phyloP scores from a whole-genome alignment of 345 rosid genomes.

The Zanthoxylum bungeanum region DNA sequence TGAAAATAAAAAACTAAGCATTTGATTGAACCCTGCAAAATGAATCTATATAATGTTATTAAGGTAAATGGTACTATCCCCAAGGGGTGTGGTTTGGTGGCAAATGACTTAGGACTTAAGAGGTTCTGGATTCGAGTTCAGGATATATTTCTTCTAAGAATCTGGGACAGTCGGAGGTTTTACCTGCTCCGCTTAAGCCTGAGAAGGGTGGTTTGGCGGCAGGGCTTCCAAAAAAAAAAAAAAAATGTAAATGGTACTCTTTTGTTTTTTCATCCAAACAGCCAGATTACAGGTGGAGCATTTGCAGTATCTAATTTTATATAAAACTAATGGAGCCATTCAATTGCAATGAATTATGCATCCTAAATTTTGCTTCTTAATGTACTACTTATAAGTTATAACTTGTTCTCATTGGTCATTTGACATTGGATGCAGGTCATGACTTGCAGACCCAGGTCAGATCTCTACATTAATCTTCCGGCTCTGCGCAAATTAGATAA shows the following conservation, averaged over 20 bases:
- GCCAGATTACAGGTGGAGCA: neutral
- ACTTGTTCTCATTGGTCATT: neutral
- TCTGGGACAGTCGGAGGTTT: no score
- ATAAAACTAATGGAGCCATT: neutral
- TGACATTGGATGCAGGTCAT: conserved; percentile 58
- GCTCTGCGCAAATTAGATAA: conserved; percentile 91
- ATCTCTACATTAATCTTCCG: conserved; percentile 86
- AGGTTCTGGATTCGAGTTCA: no score
- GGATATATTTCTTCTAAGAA: no score
- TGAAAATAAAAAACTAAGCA: neutral
- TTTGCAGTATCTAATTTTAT: conserved; percentile 6
- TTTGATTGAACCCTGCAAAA: neutral
- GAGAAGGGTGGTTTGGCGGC: no score
- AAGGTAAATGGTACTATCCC: no score
- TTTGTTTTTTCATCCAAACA: neutral
- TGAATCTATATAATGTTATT: neutral
- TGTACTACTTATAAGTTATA: no score
- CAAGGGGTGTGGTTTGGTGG: no score
- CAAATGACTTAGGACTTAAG: no score
- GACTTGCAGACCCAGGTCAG: conserved; percentile 92
- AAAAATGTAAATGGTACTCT: neutral
- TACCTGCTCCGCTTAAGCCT: no score
- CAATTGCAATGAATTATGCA: neutral
- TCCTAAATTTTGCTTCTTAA: neutral
- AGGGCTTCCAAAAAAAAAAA: no score